Evolutionary conservation across 805 yeast genomes (phyloP).

Genomic region (Ogataea nitratoaversa): DNA sequence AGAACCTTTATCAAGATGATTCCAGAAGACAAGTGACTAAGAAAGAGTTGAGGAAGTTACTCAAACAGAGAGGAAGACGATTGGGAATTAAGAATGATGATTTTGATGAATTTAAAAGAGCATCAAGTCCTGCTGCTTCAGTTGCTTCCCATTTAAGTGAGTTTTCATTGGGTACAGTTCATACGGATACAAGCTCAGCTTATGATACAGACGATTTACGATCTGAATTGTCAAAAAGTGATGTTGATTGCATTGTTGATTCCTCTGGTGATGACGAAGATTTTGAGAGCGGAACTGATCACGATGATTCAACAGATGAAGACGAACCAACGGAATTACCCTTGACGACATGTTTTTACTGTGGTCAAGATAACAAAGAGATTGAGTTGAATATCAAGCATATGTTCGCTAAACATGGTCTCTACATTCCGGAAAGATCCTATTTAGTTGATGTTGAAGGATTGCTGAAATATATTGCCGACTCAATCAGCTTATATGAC

Average conservation of each 20-base stretch:
- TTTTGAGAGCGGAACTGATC: slow-evolving; percentile 15
- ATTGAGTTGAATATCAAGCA: slow-evolving; percentile 54
- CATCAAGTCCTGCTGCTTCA: slow-evolving; percentile 50
- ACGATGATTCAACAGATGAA: slow-evolving; percentile 20
- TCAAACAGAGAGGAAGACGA: slow-evolving; percentile 28
- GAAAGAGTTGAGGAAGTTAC: slow-evolving; percentile 33
- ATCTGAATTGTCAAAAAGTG: slow-evolving; percentile 17
- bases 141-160: slow-evolving; percentile 51
- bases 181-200: slow-evolving; percentile 17
- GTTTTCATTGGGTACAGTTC: slow-evolving; percentile 43
- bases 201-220: slow-evolving; percentile 19
- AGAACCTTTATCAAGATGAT: slow-evolving; percentile 19
- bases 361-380: slow-evolving; percentile 37
- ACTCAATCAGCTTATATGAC: slow-evolving; percentile 72
- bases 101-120: slow-evolving; percentile 25
- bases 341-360: slow-evolving; percentile 44
- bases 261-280: slow-evolving; percentile 16
- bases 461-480: slow-evolving; percentile 64
- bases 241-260: slow-evolving; percentile 6
- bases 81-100: slow-evolving; percentile 4
- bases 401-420: slow-evolving; percentile 76
- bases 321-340: slow-evolving; percentile 30
- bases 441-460: slow-evolving; percentile 69
- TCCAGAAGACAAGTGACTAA: slow-evolving; percentile 36
- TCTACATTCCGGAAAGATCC: slow-evolving; percentile 79